phyloP scores from a whole-genome alignment of 192 early-diverging fungal genomes.

The Neocallimastix lanati region DNA sequence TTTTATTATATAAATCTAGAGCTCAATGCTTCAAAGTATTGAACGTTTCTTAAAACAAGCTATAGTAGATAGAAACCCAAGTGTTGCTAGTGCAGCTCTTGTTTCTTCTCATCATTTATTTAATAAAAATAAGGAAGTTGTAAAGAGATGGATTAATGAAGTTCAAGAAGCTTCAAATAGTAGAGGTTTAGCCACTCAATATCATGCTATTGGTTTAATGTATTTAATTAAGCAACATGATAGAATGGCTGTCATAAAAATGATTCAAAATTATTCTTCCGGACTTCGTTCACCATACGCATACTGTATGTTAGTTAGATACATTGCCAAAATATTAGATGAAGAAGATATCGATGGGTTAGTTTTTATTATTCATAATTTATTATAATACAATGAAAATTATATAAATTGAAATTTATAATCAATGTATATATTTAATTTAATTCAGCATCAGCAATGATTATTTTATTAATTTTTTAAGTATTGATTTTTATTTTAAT shows the following conservation, averaged over 20 bases:
- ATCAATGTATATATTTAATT: no score
- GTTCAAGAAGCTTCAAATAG: conserved; percentile 82
- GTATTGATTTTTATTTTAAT: no score
- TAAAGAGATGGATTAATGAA: conserved; percentile 93
- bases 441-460: no score
- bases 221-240: conserved; percentile 92
- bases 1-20: conserved; percentile 22
- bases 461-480: no score
- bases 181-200: conserved; percentile 87
- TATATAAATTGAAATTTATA: no score
- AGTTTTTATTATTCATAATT: no score
- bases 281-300: conserved; percentile 66
- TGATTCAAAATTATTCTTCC: conserved; percentile 74
- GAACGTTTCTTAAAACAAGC: conserved; percentile 92
- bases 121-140: conserved; percentile 65
- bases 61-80: conserved; percentile 85
- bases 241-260: conserved; percentile 91
- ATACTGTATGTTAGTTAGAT: conserved; percentile 81
- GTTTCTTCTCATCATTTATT: conserved; percentile 83
- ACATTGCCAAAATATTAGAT: conserved; percentile 58
- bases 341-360: conserved; percentile 9
- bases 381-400: no score
- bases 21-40: conserved; percentile 85
- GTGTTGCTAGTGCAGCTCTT: conserved; percentile 74
- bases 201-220: conserved; percentile 90